Evolutionary conservation across 106 monocot species (phyloP).

Genomic region (Cymbidium sinense): DNA sequence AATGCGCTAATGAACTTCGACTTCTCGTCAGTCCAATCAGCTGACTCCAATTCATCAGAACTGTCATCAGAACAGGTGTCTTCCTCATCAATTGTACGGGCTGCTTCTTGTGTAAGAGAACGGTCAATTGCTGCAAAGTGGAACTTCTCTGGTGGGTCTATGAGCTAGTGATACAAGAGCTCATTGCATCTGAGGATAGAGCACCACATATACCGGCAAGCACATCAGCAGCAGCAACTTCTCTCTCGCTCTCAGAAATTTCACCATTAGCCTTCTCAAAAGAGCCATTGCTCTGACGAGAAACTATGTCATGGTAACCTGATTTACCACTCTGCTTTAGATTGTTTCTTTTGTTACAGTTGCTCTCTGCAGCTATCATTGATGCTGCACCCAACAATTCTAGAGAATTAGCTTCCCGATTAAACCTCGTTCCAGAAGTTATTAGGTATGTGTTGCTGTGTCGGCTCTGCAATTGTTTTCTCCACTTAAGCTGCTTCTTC

Average conservation of each 20-base stretch:
- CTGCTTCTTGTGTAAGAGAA: conserved; percentile 20
- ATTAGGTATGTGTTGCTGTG: conserved; percentile 36
- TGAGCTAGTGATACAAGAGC: conserved; percentile 55
- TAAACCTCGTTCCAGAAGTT: conserved; percentile 54
- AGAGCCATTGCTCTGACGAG: conserved; percentile 8
- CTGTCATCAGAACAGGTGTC: conserved; percentile 62
- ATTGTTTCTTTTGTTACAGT: conserved; percentile 14
- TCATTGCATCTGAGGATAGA: conserved; percentile 63
- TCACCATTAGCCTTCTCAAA: conserved; percentile 22
- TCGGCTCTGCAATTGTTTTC: conserved; percentile 35
- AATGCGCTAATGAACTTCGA: conserved; percentile 58
- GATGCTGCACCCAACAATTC: conserved; percentile 44
- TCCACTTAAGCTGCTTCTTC: conserved; percentile 40
- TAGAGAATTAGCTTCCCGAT: conserved; percentile 40
- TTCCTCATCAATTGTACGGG: conserved; percentile 43
- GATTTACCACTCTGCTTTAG: conserved; percentile 20
- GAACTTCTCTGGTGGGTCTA: conserved; percentile 42
- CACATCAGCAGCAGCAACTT: conserved; percentile 41
- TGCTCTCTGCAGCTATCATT: conserved; percentile 15
- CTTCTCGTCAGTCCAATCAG: conserved; percentile 93
- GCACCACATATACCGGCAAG: conserved; percentile 44
- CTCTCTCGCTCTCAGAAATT: conserved; percentile 26
- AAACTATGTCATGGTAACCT: conserved; percentile 19
- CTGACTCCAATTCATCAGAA: conserved; percentile 35
- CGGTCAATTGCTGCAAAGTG: conserved; percentile 13